Conservation (phyloP, 1,284 basidiomycete species). For the Kwoniella shivajii region DNA sequence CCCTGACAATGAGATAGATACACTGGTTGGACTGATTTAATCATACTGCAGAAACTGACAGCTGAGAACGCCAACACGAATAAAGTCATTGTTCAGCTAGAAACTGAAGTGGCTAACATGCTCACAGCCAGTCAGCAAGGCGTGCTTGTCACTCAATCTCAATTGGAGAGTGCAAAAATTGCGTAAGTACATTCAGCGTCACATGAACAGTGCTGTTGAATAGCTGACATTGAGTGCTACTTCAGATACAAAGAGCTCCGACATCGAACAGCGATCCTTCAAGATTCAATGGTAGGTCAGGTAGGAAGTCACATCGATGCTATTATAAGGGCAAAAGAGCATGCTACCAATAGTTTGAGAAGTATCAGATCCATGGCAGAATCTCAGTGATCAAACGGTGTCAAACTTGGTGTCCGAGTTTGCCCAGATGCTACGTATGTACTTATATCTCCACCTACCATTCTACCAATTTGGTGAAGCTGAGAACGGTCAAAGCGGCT, state of each 20-base stretch:
- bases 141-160: conserved; percentile 37
- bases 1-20: neutral
- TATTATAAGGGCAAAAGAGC: conserved; percentile 49
- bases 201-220: too few relatives aligned
- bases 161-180: conserved; percentile 44
- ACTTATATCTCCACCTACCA: too few relatives aligned
- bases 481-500: too few relatives aligned
- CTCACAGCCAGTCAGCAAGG: conserved; percentile 43
- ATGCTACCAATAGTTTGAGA: conserved; percentile 44
- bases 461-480: too few relatives aligned
- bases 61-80: conserved; percentile 38
- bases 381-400: conserved; percentile 20
- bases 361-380: conserved; percentile 47
- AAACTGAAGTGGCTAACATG: conserved; percentile 42
- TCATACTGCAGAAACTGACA: conserved; percentile 34
- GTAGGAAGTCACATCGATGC: conserved; percentile 44
- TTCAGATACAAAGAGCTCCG: conserved; percentile 46
- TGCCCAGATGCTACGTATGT: neutral
- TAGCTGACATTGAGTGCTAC: neutral
- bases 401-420: neutral
- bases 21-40: neutral
- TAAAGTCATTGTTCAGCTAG: conserved; percentile 37
- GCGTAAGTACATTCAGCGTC: conserved; percentile 32
- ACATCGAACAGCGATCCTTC: conserved; percentile 45
- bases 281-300: conserved; percentile 38